Base-by-base conservation (phyloP, 768 basidiomycete species). In the Amanita rubescens region DNA sequence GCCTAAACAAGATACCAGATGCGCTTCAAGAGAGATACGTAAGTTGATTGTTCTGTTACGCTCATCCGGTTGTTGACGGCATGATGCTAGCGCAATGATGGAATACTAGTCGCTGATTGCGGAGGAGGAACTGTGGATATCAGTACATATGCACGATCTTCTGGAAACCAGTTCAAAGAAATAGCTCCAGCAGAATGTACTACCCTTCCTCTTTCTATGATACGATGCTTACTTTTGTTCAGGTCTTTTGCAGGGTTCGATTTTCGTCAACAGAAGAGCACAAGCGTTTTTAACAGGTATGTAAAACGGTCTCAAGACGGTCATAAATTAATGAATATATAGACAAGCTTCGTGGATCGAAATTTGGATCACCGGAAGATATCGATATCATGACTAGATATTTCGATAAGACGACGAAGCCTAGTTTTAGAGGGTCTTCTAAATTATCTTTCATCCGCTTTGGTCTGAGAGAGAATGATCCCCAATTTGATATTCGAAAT, bases 1-100 rank as follows among this genome's bases (percentile, higher is more conserved):
- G 77, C 56, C 64, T 79, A 17, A 64, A 69, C 17, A 71, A 70
- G 24, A 67, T 74, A 2, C 55, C 75, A 7, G 64, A 66, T 3
- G 65, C 62, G 15, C 6, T 65, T 72, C n/a, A n/a, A n/a, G 9
- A 57, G 51, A 3, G 48, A 66, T 10, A 55, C 41, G 68, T 69
- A 8, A 30, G 53, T 48, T 19, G n/a, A 32, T 27, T 15, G 32
- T n/a, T 5, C 15, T 5, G 22, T 5, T 22, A 34, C 5, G 15
- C 17, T 25, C 17, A 17, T 32, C 32, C 17, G 19, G 7, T 22
- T 52, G 41, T 30, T 53, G 25, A 37, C 25, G 14, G 3, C 15
- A 24, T 30, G n/a, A 33, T 37, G 12, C 8, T 44, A 47, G 52
- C 24, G 9, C 8, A 38, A 53, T 3, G 33, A 30, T 17, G 43